Base-by-base conservation (phyloP, 176 grass and related monocot species). In the Aechmea fasciata region DNA sequence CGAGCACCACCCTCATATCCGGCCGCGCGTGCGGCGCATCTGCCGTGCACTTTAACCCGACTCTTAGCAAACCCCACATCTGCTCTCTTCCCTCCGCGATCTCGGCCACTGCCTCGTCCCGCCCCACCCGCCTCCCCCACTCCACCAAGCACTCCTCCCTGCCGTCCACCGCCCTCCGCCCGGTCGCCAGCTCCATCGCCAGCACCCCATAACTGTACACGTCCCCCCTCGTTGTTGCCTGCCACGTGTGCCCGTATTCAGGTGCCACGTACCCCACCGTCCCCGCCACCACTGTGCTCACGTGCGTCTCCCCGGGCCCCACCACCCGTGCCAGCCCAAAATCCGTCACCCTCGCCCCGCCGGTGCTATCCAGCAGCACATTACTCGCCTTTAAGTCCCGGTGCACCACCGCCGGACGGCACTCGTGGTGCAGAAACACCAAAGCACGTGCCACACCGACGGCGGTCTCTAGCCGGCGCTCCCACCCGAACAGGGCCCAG, bases 321-420 rank as follows among this genome's bases (percentile, higher is more conserved):
- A 97, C 84, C 73, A 87, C 65, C 41, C 94, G 74, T 0, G 94
- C 94, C 22, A 97, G 80, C 22, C 94, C 94, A 49, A 97, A 97
- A 68, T 97, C 94, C 48, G 94, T 97, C 55, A 97, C 94, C 77
- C 77, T 87, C 64, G 84, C 82, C 2, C 63, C 52, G 2, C 86
- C 82, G 3, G 66, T 62, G 2, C 65, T 15, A 69, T 81, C 94
- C 52, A 97, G 78, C 59, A 97, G 75, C 57, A 97, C 89, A 75
- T 97, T 97, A 77, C 86, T 90, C 49, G 94, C 94, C 84, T 97
- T 97, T 49, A 97, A 89, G 73, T 97, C 94, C 2, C 94, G 89
- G 75, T 97, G 94, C 70, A 97, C 86, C 49, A 97, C 84, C 14
- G 89, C 94, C 47, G 87, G 94, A 10, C 6, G 14, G 87, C 94